Evolutionary conservation across 2,329 filamentous ascomycete species (phyloP), one percentile per base, ranked within the genome.

Genomic region (Cytospora piceicola): DNA sequence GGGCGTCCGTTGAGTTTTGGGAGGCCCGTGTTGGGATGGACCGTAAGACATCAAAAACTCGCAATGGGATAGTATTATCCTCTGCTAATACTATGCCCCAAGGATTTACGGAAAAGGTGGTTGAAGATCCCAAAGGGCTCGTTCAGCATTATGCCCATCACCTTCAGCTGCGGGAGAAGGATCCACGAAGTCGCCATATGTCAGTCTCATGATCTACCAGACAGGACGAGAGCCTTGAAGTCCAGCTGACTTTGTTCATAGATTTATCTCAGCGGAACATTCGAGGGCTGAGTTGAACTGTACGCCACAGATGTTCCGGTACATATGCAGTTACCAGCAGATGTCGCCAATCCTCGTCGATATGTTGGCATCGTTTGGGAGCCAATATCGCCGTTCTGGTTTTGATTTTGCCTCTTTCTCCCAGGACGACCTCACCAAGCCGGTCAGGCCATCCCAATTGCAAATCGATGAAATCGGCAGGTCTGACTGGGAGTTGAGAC

Each of bases 321-420:
- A 61, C 6, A 51, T 61, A 11, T 61, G 59, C 34, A 61, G 27
- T 20, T 61, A 54, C 12, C 49, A 61, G 34, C 59, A 61, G 32
- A 22, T 55, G 0, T 61, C 58, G 4, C 58, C 58, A n/a, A 61
- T 61, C 12, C 12, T 61, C 9, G 14, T 61, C 5, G 59, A 61
- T 46, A 52, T 61, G 8, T 70, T 68, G 0, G 61, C 69, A 14
- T 76, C 63, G 71, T 82, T 82, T 1, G 89, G 85, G 73, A 86
- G 82, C 74, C 89, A 89, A 0, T 42, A 17, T 0, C 32, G 32
- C 6, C 29, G 24, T 12, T 36, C 30, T 0, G 34, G 15, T 3
- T 61, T 61, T 27, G 51, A 61, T 14, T 61, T 32, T 46, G 59
- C 51, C 27, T 54, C 59, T 1, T 61, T 61, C 34, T 61, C 49